Percentiles rank a stretch among this genome's conserved stretches.
phyloP scores from a whole-genome alignment of 495 filamentous ascomycete genomes.

The Penicillium cataractarum region DNA sequence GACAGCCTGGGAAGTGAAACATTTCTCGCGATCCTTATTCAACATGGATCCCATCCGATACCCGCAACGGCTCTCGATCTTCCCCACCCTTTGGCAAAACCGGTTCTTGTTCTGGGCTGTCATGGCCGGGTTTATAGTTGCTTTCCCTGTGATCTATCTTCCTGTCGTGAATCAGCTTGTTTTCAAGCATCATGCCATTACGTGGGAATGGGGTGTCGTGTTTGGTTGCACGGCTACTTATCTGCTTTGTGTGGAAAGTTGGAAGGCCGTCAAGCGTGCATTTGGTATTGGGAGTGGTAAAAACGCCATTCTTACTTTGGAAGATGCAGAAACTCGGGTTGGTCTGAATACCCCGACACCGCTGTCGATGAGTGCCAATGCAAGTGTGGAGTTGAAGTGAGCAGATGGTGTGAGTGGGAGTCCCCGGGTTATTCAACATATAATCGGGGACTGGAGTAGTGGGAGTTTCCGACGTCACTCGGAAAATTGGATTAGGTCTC shows the following conservation, averaged over 20 bases:
- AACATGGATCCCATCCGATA: slow-evolving; percentile 58
- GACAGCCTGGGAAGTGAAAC: slow-evolving; percentile 76
- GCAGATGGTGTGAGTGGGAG: background rate
- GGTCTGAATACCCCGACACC: slow-evolving; percentile 29
- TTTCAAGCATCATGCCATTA: slow-evolving; percentile 75
- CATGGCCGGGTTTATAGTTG: slow-evolving; percentile 63
- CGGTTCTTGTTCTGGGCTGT: slow-evolving; percentile 76
- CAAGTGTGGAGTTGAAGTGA: slow-evolving; percentile 42
- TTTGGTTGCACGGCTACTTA: slow-evolving; percentile 63
- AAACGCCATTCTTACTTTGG: slow-evolving; percentile 35
- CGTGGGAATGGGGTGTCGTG: slow-evolving; percentile 73
- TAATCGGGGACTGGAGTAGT: background rate
- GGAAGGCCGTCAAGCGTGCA: slow-evolving; percentile 66
- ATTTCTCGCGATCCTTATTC: slow-evolving; percentile 70
- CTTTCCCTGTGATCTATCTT: slow-evolving; percentile 76
- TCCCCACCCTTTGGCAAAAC: slow-evolving; percentile 70
- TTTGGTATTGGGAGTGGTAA: slow-evolving; percentile 43
- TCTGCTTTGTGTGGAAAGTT: slow-evolving; percentile 64
- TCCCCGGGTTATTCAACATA: slow-evolving; percentile 22
- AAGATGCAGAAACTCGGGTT: slow-evolving; percentile 38
- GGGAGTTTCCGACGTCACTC: background rate
- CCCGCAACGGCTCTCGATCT: slow-evolving; percentile 54
- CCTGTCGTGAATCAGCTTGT: slow-evolving; percentile 68
- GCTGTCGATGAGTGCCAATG: slow-evolving; percentile 36
- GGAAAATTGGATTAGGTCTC: background rate